Evolutionary conservation across 2,329 filamentous ascomycete genomes (phyloP), one percentile per base, ranked within the genome.

Genomic region (Penicillium frequentans): DNA sequence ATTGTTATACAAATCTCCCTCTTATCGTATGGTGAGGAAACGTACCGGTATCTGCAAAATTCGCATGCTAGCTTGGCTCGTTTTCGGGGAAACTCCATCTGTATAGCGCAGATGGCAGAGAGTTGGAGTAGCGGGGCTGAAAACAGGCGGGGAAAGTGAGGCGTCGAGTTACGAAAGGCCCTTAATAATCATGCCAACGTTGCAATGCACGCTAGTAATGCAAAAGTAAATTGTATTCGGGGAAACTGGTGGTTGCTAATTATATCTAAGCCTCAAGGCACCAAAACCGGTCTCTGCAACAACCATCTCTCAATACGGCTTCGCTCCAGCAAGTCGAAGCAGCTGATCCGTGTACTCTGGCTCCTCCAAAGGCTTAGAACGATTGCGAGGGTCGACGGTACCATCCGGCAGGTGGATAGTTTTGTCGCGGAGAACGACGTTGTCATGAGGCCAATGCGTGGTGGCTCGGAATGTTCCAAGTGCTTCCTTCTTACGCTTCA

Each of bases 31-130:
- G 19, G 24, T 5, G 10, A 39, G 19, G 14, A 8, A n/a, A 6
- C 59, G n/a, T 49, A 62, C 61, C 61, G 51, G 52, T 62, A 58
- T 16, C 61, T 59, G 59, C 61, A 64, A 44, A 64, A 64, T 31
- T 48, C 58, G 48, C 61, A 64, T 35, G 61, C 61, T 24, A 64
- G 46, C 49, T 52, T 52, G 13, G 61, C 61, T 49, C 61, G 55
- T 57, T 64, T 64, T 29, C 62, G 55, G 37, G 62, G 60, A 44
- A 56, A 62, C 9, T 64, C 47, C 48, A 50, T 50, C 26, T 29
- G 6, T 27, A 27, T 27, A 42, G 19, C 7, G 23, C 14, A 29
- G 48, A 50, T 50, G 24, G 26, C 33, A 3, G 33, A 14, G 23
- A 27, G 31, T 35, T 49, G 47, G 47, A 39, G 33, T 39, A 29